These are phyloP conservation scores for Candida methanosorbosa DNA, from an alignment of 805 yeast species.

Conservation along the genomic window DNA sequence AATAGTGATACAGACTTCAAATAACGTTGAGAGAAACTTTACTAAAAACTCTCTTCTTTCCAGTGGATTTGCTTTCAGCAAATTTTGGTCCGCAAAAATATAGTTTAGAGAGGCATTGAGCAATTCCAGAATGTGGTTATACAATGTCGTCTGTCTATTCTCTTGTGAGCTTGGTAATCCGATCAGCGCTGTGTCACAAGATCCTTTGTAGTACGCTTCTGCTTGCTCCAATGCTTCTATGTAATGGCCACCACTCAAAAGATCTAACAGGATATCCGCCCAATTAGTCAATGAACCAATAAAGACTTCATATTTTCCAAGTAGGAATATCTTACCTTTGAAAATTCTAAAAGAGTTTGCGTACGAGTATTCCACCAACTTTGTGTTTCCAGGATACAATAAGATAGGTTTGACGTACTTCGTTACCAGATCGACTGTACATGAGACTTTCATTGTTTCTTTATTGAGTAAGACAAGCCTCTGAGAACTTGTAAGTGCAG, in stretches of 20 bases:
- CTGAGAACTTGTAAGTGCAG: slow-evolving; percentile 36
- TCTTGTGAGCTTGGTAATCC: slow-evolving; percentile 45
- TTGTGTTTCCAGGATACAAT: not conserved
- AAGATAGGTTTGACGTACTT: slow-evolving; percentile 24
- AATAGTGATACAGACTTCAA: slow-evolving; percentile 33
- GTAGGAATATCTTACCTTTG: slow-evolving; percentile 39
- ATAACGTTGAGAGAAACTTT: slow-evolving; percentile 26
- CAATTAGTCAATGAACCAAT: slow-evolving; percentile 58
- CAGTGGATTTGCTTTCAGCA: slow-evolving; percentile 2
- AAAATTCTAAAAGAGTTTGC: slow-evolving; percentile 26
- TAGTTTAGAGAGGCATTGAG: slow-evolving; percentile 43
- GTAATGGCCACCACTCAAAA: slow-evolving; percentile 41
- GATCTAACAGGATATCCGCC: slow-evolving; percentile 52
- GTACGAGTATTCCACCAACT: slow-evolving; percentile 10
- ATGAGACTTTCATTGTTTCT: slow-evolving; percentile 26
- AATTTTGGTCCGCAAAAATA: slow-evolving; percentile 22
- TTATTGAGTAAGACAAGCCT: slow-evolving; percentile 34
- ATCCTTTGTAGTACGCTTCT: slow-evolving; percentile 42
- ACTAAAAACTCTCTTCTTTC: slow-evolving; percentile 14
- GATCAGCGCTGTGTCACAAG: slow-evolving; percentile 37
- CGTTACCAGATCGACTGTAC: slow-evolving; percentile 28
- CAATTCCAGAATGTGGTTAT: slow-evolving; percentile 47
- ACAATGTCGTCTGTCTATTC: slow-evolving; percentile 39
- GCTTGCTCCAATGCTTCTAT: slow-evolving; percentile 50
- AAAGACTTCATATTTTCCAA: slow-evolving; percentile 43